phyloP scores from a whole-genome alignment of 1,139 yeast genomes.

The Pichia sp. region DNA sequence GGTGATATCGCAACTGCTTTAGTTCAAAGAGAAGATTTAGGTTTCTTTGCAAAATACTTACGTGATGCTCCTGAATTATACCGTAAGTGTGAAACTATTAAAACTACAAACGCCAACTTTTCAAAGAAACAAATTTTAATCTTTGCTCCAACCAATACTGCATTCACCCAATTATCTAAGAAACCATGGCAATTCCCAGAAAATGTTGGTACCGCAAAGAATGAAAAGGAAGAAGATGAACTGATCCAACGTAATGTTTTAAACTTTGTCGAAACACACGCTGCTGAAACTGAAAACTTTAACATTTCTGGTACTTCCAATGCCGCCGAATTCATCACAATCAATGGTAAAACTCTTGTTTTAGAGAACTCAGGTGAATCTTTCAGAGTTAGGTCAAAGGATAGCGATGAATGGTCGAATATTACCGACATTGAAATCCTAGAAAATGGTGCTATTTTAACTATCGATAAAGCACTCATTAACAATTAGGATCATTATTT shows the following conservation, averaged over 20 bases:
- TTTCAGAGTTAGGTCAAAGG: constrained; percentile 39
- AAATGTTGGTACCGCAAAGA: constrained; percentile 24
- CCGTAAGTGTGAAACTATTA: constrained; percentile 38
- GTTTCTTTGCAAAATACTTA: constrained; percentile 54
- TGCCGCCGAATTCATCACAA: constrained; percentile 36
- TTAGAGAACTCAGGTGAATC: constrained; percentile 43
- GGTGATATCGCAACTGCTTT: constrained; percentile 36
- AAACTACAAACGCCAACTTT: constrained; percentile 16
- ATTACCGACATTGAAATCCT: constrained; percentile 46
- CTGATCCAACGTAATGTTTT: constrained; percentile 46
- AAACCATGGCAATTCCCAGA: constrained; percentile 76
- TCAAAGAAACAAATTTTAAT: constrained; percentile 38
- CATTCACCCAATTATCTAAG: constrained; percentile 37
- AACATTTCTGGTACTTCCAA: constrained; percentile 23
- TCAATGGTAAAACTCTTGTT: constrained; percentile 43
- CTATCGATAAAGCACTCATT: constrained; percentile 45
- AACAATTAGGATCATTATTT: neutral
- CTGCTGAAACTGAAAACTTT: constrained; percentile 36
- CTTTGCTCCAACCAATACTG: constrained; percentile 61
- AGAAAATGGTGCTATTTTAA: constrained; percentile 58
- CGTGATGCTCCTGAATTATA: constrained; percentile 50
- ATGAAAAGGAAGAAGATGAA: constrained; percentile 36
- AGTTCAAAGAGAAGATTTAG: constrained; percentile 43
- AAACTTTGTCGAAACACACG: constrained; percentile 54
- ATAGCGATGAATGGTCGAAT: constrained; percentile 37